Evolutionary conservation across 2,329 filamentous ascomycete species (phyloP).

Genomic region (Exophiala alcalophila): DNA sequence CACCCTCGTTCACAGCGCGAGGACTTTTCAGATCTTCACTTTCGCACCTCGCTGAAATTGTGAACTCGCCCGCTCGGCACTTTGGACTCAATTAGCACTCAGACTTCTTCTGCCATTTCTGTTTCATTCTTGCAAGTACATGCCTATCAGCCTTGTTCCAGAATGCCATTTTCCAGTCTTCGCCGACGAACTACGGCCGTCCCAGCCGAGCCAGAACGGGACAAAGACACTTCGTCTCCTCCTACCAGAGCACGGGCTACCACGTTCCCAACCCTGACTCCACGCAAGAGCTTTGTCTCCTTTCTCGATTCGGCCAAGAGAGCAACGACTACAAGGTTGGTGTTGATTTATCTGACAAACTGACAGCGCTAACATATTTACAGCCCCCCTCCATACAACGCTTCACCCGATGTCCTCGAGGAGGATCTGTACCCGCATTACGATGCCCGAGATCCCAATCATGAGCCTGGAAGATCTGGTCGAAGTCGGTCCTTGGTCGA

Average conservation of each 20-base stretch:
- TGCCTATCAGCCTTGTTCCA: slow-evolving; percentile 5
- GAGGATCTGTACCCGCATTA: slow-evolving; percentile 10
- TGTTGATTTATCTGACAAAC: too few species aligned
- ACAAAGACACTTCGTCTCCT: slow-evolving; percentile 7
- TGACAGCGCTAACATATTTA: too few species aligned
- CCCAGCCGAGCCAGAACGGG: neutral
- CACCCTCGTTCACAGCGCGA: neutral
- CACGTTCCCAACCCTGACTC: slow-evolving; percentile 10
- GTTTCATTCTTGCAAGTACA: slow-evolving; percentile 4
- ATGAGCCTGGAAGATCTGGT: slow-evolving; percentile 4
- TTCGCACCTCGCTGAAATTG: neutral
- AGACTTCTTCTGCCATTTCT: slow-evolving; percentile 1
- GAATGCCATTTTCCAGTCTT: slow-evolving; percentile 22
- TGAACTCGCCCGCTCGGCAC: neutral
- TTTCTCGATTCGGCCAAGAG: slow-evolving; percentile 14
- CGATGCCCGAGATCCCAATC: slow-evolving; percentile 9
- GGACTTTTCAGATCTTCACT: neutral
- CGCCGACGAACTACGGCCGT: slow-evolving; percentile 12
- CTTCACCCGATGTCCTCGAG: slow-evolving; percentile 9
- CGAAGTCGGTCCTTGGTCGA: neutral
- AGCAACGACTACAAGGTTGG: slow-evolving; percentile 10
- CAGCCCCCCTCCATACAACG: slow-evolving; percentile 6
- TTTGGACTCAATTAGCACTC: neutral
- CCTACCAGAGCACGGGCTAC: slow-evolving; percentile 10
- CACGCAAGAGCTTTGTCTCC: slow-evolving; percentile 21